Percentiles rank a stretch among this genome's conserved stretches.
phyloP scores from a whole-genome alignment of 2,329 filamentous ascomycete species.

The Sporothrix luriei region DNA sequence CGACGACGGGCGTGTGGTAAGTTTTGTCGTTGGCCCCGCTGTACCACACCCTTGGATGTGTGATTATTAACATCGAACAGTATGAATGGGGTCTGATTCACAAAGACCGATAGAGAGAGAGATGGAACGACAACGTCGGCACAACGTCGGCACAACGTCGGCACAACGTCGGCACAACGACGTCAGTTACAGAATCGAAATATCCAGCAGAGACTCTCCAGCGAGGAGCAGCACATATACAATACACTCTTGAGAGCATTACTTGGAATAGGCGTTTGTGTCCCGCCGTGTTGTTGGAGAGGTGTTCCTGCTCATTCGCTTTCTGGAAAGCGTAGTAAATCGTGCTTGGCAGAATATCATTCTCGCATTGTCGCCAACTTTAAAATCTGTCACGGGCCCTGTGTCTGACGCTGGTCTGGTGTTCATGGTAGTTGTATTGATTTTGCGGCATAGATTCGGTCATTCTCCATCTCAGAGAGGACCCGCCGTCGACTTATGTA shows the following conservation, averaged over 20 bases:
- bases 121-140: no score
- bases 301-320: neutral
- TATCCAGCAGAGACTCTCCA: no score
- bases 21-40: conserved; percentile 43
- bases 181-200: neutral
- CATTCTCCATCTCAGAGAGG: neutral
- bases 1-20: conserved; percentile 86
- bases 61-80: conserved; percentile 43
- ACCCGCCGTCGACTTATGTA: conserved; percentile 2
- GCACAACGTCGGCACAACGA: neutral
- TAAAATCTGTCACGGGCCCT: no score
- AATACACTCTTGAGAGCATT: conserved; percentile 2
- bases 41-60: neutral
- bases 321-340: neutral
- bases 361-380: neutral
- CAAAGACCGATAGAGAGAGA: conserved; percentile 51
- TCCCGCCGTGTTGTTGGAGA: neutral
- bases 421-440: neutral
- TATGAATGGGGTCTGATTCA: conserved; percentile 66
- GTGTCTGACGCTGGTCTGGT: no score
- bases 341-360: neutral
- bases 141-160: neutral
- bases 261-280: conserved; percentile 4
- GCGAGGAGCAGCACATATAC: neutral
- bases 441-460: neutral